Evolutionary conservation across 2,329 filamentous ascomycete genomes (phyloP).

Genomic region (Colletotrichum melonis): DNA sequence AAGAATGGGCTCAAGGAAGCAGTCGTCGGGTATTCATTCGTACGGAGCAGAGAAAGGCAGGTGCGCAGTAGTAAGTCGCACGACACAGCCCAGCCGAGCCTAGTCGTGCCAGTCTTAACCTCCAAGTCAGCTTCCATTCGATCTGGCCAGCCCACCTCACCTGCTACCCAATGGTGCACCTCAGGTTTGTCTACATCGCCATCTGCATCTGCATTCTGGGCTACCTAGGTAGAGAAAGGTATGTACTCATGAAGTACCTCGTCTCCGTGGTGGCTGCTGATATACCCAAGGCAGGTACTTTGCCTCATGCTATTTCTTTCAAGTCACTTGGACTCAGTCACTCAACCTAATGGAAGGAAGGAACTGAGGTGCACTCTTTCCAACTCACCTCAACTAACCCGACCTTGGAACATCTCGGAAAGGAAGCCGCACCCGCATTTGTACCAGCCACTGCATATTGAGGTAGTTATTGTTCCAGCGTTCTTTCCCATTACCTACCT

Average conservation of each 20-base stretch:
- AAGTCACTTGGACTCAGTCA: neutral
- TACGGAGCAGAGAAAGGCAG: neutral
- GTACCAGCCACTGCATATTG: slow-evolving; percentile 1
- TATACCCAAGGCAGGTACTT: neutral
- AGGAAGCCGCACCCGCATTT: slow-evolving; percentile 27
- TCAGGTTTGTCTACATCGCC: neutral
- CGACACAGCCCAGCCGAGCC: slow-evolving; percentile 6
- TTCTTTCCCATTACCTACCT: neutral
- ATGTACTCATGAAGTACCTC: neutral
- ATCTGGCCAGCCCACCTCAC: neutral
- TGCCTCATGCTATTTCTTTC: no score
- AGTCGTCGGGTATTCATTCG: neutral
- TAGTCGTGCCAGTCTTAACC: neutral
- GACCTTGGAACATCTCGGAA: slow-evolving; percentile 5
- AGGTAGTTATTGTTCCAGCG: neutral
- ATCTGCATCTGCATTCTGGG: neutral
- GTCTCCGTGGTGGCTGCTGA: neutral
- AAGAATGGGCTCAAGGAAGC: neutral
- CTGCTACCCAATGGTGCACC: neutral
- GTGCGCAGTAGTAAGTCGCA: neutral
- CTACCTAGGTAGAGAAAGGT: no score
- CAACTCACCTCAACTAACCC: neutral
- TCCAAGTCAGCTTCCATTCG: neutral
- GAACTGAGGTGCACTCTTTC: no score
- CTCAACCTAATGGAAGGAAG: neutral